These are phyloP conservation scores for Toxoplasma gondii DNA, from an alignment of 169 alveolate genomes.

Conservation along the genomic window DNA sequence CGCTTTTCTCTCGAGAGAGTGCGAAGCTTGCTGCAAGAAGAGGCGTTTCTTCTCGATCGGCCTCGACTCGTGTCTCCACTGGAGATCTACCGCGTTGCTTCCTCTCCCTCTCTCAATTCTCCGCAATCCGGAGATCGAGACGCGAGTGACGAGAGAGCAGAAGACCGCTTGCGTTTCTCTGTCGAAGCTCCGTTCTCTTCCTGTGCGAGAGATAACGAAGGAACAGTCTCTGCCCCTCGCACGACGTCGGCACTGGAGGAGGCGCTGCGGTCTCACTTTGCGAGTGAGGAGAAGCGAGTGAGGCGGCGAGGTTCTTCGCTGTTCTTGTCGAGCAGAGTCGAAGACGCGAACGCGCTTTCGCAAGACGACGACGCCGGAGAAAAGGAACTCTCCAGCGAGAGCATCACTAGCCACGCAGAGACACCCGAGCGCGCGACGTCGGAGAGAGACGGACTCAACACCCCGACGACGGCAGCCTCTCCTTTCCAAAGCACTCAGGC, in stretches of 20 bases:
- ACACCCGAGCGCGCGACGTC: no score
- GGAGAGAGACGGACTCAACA: no score
- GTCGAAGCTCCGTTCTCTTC: not conserved
- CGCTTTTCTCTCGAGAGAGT: not conserved
- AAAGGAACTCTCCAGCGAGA: not conserved
- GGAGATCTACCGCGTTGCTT: not conserved
- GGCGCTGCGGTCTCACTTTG: not conserved
- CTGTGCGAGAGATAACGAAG: not conserved
- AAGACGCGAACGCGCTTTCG: not conserved
- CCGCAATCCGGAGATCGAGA: not conserved
- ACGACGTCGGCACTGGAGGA: not conserved
- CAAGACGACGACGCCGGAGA: not conserved
- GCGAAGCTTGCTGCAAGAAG: not conserved
- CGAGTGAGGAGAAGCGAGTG: not conserved
- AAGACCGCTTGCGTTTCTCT: not conserved
- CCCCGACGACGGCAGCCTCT: no score
- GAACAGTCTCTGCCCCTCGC: not conserved
- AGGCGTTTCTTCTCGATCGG: no score
- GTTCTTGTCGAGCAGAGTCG: not conserved
- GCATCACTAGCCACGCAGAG: no score
- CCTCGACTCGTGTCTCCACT: no score
- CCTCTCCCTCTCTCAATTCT: not conserved
- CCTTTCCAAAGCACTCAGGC: no score
- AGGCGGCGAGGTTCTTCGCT: not conserved
- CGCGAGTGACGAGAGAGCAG: no score